Evolutionary conservation across 805 yeast genomes (phyloP), one percentile per base, ranked within the genome.

Genomic region (Candida nemodendra): DNA sequence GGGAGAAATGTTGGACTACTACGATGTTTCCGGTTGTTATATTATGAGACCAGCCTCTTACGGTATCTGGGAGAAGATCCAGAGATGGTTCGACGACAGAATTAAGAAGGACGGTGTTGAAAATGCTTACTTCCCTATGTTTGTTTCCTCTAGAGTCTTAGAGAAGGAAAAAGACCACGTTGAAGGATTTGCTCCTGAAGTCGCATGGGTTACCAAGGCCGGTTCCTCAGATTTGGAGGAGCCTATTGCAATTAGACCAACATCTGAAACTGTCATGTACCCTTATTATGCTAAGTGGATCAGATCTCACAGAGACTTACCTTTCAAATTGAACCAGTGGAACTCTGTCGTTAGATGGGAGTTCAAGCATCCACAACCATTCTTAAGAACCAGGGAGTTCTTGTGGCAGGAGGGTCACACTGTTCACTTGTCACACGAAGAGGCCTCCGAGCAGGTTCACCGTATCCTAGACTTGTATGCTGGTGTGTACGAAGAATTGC

Each of bases 371-470:
- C 99, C 99, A 41, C 99, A 93, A 71, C 99, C 99, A 34, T 93
- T 93, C 68, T 71, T 93, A 62, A 85, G 99, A 78, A 95, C 99
- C 11, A 84, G 99, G 72, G 99, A 93, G 70, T 93, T 93, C 71
- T 74, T 93, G 66, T 93, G 99, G 99, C 99, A 93, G 72, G 99
- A 93, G 72, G 99, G 99, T 55, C 99, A 93, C 72, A 93, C 99
- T 34, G 99, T 96, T 38, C 96, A 87, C 65, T 76, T 95, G 59
- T 84, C 95, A 39, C 66, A 71, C 48, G 86, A 80, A 45, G 93
- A 78, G 44, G 96, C 99, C 22, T 74, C 76, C 44, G 71, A 71
- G 42, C 98, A 93, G 71, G 98, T 91, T 22, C 60, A 76, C 54
- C 82, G 82, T 64, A 91, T 95, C 58, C 78, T 90, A 62, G 93